These are phyloP conservation scores for Talaromyces atroroseus DNA, from an alignment of 2,329 filamentous ascomycete genomes.

Conservation along the genomic window DNA sequence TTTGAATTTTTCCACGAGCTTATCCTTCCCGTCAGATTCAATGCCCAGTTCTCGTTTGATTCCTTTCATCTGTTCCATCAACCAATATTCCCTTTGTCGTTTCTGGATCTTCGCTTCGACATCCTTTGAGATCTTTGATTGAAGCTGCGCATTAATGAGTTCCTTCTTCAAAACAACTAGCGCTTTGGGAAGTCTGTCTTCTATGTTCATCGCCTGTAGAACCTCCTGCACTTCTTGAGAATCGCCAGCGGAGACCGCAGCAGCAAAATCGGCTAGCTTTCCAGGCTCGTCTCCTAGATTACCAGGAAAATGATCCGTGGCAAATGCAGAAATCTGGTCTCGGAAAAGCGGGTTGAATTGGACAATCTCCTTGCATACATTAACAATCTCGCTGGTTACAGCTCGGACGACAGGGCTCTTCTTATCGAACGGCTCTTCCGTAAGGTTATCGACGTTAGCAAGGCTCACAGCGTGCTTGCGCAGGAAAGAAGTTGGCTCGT, in stretches of 20 bases:
- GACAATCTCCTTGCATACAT: constrained; percentile 96
- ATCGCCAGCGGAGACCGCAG: constrained; percentile 91
- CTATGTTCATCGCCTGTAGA: constrained; percentile 79
- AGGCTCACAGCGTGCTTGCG: constrained; percentile 88
- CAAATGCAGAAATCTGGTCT: constrained; percentile 95
- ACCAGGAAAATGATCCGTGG: constrained; percentile 87
- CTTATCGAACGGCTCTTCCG: constrained; percentile 82
- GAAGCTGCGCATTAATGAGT: constrained; percentile 93
- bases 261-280: constrained; percentile 94
- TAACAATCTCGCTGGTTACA: constrained; percentile 95
- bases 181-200: constrained; percentile 86
- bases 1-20: constrained; percentile 94
- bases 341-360: constrained; percentile 90
- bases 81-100: constrained; percentile 93
- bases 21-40: constrained; percentile 96
- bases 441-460: constrained; percentile 89
- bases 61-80: constrained; percentile 99
- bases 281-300: constrained; percentile 93
- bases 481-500: constrained; percentile 86
- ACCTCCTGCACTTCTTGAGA: constrained; percentile 89
- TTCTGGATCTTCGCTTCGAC: constrained; percentile 97
- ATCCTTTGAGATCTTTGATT: constrained; percentile 96
- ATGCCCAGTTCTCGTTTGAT: constrained; percentile 93
- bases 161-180: constrained; percentile 94
- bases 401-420: constrained; percentile 85